Conservation (phyloP, 352 stramenopile genomes). For the Salisapilia sapeloensis region DNA sequence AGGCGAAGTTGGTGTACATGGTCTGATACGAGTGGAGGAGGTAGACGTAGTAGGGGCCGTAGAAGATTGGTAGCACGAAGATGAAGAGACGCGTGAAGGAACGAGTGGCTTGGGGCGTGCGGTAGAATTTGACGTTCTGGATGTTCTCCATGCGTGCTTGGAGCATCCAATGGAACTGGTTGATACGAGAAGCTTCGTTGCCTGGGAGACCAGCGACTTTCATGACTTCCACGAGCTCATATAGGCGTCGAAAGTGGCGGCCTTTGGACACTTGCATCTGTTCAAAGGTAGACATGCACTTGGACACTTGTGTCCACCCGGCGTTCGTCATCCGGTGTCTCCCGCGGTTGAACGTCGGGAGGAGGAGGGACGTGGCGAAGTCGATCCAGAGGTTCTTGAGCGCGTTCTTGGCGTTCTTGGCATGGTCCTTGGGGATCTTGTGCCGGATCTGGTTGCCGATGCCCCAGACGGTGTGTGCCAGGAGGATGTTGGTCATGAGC, state of each 20-base stretch:
- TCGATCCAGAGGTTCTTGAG: too few species aligned
- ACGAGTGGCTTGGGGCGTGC: conserved; percentile 73
- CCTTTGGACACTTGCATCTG: too few species aligned
- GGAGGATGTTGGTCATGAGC: neutral
- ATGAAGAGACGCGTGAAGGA: conserved; percentile 78
- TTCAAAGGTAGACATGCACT: neutral
- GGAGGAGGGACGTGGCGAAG: too few species aligned
- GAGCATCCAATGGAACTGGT: conserved; percentile 14
- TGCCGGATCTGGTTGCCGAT: neutral
- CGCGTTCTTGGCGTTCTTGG: neutral
- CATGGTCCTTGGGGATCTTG: neutral
- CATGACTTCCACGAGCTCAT: conserved; percentile 7
- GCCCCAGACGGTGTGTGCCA: neutral
- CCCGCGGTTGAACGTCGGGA: too few species aligned
- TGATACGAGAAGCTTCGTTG: conserved; percentile 11
- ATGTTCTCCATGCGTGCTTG: conserved; percentile 9
- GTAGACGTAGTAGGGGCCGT: conserved; percentile 78
- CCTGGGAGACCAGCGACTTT: conserved; percentile 7
- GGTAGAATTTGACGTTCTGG: conserved; percentile 39
- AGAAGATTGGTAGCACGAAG: conserved; percentile 72
- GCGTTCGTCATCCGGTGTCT: too few species aligned
- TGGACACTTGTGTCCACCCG: too few species aligned
- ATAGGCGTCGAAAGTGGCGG: conserved; percentile 8
- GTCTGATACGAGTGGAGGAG: conserved; percentile 32
- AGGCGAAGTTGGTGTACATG: conserved; percentile 36